These are phyloP conservation scores for Ogataea philodendri DNA, from an alignment of 805 yeast species.

Conservation along the genomic window DNA sequence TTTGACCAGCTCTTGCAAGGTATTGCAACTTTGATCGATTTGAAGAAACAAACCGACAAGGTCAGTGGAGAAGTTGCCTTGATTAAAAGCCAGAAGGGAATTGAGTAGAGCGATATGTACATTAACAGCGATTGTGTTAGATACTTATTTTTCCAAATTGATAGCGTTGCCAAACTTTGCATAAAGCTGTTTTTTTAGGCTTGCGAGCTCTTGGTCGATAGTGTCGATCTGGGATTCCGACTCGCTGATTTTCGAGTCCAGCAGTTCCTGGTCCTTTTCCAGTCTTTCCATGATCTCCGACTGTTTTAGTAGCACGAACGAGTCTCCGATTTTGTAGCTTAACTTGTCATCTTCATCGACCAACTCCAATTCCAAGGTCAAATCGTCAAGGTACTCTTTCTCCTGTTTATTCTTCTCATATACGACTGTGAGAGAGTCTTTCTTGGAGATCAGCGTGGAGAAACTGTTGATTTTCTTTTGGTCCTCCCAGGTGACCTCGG, in stretches of 20 bases:
- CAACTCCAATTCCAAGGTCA: constrained; percentile 79
- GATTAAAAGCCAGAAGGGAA: constrained; percentile 36
- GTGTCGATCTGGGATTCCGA: constrained; percentile 47
- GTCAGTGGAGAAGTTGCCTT: constrained; percentile 72
- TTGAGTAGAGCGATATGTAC: constrained; percentile 16
- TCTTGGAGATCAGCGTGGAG: constrained; percentile 73
- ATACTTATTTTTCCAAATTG: constrained; percentile 63
- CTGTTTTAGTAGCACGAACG: constrained; percentile 69
- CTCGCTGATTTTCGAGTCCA: constrained; percentile 49
- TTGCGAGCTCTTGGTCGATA: constrained; percentile 53
- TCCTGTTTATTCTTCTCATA: constrained; percentile 56
- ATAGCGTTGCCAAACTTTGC: constrained; percentile 88
- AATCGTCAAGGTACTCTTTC: constrained; percentile 86
- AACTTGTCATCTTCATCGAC: constrained; percentile 72
- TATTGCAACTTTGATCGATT: constrained; percentile 70
- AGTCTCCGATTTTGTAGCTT: constrained; percentile 80
- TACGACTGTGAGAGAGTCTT: constrained; percentile 53
- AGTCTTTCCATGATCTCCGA: constrained; percentile 63
- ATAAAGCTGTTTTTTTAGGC: constrained; percentile 71
- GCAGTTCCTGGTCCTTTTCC: constrained; percentile 55
- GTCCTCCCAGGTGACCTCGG: constrained; percentile 76
- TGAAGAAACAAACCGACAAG: constrained; percentile 85
- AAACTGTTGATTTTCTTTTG: constrained; percentile 88
- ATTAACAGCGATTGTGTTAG: constrained; percentile 6
- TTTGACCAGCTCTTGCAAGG: constrained; percentile 73